Evolutionary conservation across 2,329 filamentous ascomycete genomes (phyloP).

Genomic region (Aspergillus sp.): DNA sequence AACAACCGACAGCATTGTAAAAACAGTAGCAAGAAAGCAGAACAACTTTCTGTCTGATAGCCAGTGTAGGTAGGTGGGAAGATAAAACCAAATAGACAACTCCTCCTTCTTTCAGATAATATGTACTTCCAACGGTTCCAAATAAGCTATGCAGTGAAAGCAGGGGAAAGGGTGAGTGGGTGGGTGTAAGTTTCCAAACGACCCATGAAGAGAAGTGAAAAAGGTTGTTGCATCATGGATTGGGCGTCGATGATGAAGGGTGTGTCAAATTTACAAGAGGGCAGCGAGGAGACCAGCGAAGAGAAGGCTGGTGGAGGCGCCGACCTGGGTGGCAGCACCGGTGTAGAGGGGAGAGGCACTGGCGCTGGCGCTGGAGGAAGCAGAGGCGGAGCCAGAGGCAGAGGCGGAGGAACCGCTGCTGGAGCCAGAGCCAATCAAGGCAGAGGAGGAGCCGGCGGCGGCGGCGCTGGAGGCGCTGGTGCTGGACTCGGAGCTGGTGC

Average conservation of each 20-base stretch:
- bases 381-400: slow-evolving; percentile 10
- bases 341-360: slow-evolving; percentile 22
- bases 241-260: background rate
- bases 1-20: background rate
- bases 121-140: slow-evolving; percentile 2
- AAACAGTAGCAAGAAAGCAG: background rate
- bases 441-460: slow-evolving; percentile 2
- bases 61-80: background rate
- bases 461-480: slow-evolving; percentile 16
- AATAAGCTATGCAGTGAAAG: slow-evolving; percentile 3
- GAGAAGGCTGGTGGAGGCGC: slow-evolving; percentile 24
- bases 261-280: slow-evolving; percentile 27
- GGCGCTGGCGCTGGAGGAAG: slow-evolving; percentile 17
- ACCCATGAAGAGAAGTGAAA: background rate
- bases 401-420: slow-evolving; percentile 9
- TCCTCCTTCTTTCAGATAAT: background rate
- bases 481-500: slow-evolving; percentile 16
- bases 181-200: background rate
- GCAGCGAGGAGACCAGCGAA: slow-evolving; percentile 26
- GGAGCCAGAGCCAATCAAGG: background rate
- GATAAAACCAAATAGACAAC: background rate
- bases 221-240: background rate
- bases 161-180: background rate
- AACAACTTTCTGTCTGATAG: background rate
- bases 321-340: slow-evolving; percentile 26